These are phyloP conservation scores for Papilionanthe hybrid DNA, from an alignment of 116 monocot species.

Conservation along the genomic window DNA sequence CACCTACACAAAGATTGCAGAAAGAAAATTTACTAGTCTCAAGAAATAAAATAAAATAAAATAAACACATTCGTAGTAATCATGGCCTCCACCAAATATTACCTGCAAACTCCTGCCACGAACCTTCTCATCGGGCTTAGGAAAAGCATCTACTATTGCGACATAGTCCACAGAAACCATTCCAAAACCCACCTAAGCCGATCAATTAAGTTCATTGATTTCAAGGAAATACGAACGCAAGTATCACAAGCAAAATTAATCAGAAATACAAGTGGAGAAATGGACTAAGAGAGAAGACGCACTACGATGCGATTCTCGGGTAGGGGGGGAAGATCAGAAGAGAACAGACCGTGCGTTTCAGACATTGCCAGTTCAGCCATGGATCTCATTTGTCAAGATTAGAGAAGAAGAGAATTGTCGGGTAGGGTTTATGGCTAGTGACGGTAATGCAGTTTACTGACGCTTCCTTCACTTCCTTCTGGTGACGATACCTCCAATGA, in stretches of 20 bases:
- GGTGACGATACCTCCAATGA: not conserved
- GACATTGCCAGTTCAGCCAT: not conserved
- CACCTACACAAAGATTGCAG: not conserved
- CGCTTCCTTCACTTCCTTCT: not conserved
- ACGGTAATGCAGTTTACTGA: not conserved
- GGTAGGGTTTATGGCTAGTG: not conserved
- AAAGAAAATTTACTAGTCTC: not conserved
- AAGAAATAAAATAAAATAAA: not conserved
- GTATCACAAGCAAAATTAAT: not conserved
- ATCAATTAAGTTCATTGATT: not conserved
- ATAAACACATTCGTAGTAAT: no score
- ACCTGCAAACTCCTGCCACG: constrained; percentile 2
- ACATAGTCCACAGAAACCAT: constrained; percentile 5
- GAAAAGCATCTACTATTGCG: constrained; percentile 1
- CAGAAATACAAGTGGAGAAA: not conserved
- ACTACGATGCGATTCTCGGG: constrained; percentile 2
- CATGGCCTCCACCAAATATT: not conserved
- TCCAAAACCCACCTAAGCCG: not conserved
- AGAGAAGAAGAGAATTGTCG: not conserved
- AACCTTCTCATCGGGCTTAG: constrained; percentile 5
- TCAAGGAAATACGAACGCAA: not conserved
- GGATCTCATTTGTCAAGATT: not conserved
- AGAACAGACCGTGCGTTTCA: not conserved
- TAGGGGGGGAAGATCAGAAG: not conserved
- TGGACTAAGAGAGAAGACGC: not conserved